Evolutionary conservation across 1,284 basidiomycete genomes (phyloP).

Genomic region (Tilletia setariae): DNA sequence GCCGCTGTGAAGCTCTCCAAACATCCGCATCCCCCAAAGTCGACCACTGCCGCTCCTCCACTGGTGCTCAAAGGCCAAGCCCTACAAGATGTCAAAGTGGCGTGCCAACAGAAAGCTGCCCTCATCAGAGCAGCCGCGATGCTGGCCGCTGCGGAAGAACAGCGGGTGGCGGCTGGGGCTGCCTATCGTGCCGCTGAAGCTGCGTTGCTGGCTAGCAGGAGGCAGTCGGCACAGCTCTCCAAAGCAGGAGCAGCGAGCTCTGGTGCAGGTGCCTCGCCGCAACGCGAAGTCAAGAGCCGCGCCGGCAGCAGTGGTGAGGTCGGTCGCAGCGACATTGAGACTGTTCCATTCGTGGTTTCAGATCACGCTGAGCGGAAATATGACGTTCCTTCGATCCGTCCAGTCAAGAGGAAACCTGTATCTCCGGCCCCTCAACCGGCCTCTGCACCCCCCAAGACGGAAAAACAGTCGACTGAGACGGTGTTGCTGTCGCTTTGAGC

Average conservation of each 20-base stretch:
- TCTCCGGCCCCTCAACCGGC: not conserved
- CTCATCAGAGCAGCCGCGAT: conserved; percentile 5
- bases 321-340: too few species aligned
- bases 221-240: not conserved
- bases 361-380: not conserved
- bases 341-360: too few species aligned
- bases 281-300: too few species aligned
- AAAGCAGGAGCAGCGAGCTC: too few species aligned
- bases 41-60: not conserved
- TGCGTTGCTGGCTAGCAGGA: not conserved
- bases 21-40: too few species aligned
- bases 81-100: not conserved
- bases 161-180: conserved; percentile 1
- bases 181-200: conserved; percentile 11
- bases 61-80: conserved; percentile 9
- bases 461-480: not conserved
- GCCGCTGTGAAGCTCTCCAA: too few species aligned
- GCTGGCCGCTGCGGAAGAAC: conserved; percentile 8
- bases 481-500: conserved; percentile 10
- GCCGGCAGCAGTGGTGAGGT: too few species aligned
- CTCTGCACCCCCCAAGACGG: not conserved
- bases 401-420: not conserved
- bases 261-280: too few species aligned
- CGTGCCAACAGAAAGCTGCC: conserved; percentile 7
- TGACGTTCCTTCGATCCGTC: conserved; percentile 5